These are phyloP conservation scores for Spathaspora sp. DNA, from an alignment of 805 yeast genomes.

Conservation along the genomic window DNA sequence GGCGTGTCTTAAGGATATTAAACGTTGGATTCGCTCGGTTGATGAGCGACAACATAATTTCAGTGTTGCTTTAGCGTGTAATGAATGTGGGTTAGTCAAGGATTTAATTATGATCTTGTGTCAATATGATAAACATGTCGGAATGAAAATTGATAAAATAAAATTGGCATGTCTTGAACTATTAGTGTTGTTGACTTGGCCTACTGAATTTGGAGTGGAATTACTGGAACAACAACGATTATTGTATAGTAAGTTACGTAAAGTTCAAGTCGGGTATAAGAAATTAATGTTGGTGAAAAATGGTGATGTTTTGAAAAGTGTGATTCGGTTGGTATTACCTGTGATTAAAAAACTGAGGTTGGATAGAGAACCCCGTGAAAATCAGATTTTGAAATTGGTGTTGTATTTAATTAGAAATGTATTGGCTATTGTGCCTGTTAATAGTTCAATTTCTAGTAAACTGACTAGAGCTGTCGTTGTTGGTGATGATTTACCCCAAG, in stretches of 20 bases:
- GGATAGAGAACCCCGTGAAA: conserved; percentile 68
- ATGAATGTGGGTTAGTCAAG: conserved; percentile 72
- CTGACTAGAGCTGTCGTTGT: conserved; percentile 25
- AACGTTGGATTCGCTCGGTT: conserved; percentile 80
- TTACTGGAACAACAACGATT: conserved; percentile 55
- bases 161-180: conserved; percentile 74
- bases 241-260: conserved; percentile 57
- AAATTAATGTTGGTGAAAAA: conserved; percentile 54
- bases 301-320: conserved; percentile 66
- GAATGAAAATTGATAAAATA: conserved; percentile 49
- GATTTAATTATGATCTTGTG: conserved; percentile 75
- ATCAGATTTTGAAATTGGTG: conserved; percentile 67
- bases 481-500: conserved; percentile 49
- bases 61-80: conserved; percentile 86
- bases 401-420: conserved; percentile 74
- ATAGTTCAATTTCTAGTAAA: conserved; percentile 44
- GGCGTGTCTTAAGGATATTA: conserved; percentile 83
- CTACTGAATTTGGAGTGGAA: conserved; percentile 61
- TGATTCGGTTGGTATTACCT: conserved; percentile 65
- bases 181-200: conserved; percentile 84
- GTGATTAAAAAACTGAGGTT: conserved; percentile 47
- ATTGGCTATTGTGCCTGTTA: conserved; percentile 72
- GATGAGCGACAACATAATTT: conserved; percentile 69
- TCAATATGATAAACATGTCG: conserved; percentile 57
- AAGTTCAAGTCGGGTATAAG: conserved; percentile 70